Conservation (phyloP, 371 early-diverging fungal genomes). For the Polyrhizophydium stewartii region DNA sequence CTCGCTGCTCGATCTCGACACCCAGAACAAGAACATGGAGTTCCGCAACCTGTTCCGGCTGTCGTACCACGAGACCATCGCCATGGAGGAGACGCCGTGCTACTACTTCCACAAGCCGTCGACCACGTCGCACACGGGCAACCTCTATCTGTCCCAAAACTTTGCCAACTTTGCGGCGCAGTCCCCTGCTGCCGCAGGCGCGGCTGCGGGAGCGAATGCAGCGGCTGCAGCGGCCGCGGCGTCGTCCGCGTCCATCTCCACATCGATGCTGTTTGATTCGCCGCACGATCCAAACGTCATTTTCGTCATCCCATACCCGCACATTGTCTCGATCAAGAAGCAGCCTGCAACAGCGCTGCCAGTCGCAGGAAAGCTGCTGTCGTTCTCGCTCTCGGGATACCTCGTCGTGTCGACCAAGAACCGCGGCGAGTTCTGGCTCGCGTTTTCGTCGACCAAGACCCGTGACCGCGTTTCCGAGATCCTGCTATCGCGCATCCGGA, state of each 20-base stretch:
- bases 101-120: slow-evolving; percentile 30
- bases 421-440: slow-evolving; percentile 37
- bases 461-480: slow-evolving; percentile 34
- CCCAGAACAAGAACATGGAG: slow-evolving; percentile 40
- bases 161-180: slow-evolving; percentile 34
- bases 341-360: slow-evolving; percentile 39
- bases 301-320: slow-evolving; percentile 40
- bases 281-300: slow-evolving; percentile 27
- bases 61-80: slow-evolving; percentile 36
- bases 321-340: slow-evolving; percentile 46
- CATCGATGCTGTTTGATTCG: slow-evolving; percentile 36
- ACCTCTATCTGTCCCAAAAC: slow-evolving; percentile 39
- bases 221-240: neutral
- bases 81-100: slow-evolving; percentile 36
- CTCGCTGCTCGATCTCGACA: slow-evolving; percentile 32
- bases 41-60: slow-evolving; percentile 42
- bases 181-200: slow-evolving; percentile 1
- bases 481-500: slow-evolving; percentile 31
- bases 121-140: slow-evolving; percentile 25
- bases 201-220: neutral
- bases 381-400: slow-evolving; percentile 38
- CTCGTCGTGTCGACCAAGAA: slow-evolving; percentile 36
- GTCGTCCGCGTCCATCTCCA: slow-evolving; percentile 3
- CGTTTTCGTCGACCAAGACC: slow-evolving; percentile 30
- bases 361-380: slow-evolving; percentile 14